Base-by-base conservation (phyloP, 2,329 filamentous ascomycete species). In the Ciborinia camelliae region DNA sequence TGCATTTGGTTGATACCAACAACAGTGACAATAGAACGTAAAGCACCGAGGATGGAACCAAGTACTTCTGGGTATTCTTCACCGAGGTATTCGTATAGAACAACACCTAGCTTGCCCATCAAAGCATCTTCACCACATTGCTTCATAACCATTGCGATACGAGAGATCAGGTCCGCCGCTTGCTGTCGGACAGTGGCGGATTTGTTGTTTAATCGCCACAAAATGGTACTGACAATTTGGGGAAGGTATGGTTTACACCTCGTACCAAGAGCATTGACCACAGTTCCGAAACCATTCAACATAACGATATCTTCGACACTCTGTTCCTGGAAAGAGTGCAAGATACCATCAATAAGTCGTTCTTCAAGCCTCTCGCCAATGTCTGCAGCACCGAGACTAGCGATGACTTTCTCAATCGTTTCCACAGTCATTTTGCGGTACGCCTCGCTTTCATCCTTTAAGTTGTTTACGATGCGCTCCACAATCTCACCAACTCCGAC, bases 381-480 rank as follows among this genome's bases (percentile, higher is more conserved):
- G 75, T 99, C 95, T 43, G 95, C 94, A 9, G 94, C 93, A 64
- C 95, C 95, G 62, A 98, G 83, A 64, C 92, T 92, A 20, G 94
- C 92, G 73, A 99, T 90, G 55, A 98, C 87, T 79, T 98, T 99
- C 79, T 99, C 95, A 10, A 98, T 87, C 0, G 95, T 98, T 81
- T 99, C 95, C 41, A 99, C 90, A 0, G 95, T 97, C 95, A 99
- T 99, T 82, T 98, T 98, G 58, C 95, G 89, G 78, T 99, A 99
- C 0, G 94, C 90, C 76, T 99, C 95, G 76, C 91, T 97, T 78
- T 99, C 95, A 74, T 99, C 95, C 78, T 99, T 99, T 71, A 99
- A 84, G 75, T 99, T 97, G 79, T 87, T 90, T 61, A 98, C 95
- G 65, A 98, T 90, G 54, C 93, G 84, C 77, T 97, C 92, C 4